A percentile compares a stretch with the other conserved stretches of the same genome.
Conservation (phyloP, 2,329 filamentous ascomycete genomes). For the Pleoardoris graminearum region DNA sequence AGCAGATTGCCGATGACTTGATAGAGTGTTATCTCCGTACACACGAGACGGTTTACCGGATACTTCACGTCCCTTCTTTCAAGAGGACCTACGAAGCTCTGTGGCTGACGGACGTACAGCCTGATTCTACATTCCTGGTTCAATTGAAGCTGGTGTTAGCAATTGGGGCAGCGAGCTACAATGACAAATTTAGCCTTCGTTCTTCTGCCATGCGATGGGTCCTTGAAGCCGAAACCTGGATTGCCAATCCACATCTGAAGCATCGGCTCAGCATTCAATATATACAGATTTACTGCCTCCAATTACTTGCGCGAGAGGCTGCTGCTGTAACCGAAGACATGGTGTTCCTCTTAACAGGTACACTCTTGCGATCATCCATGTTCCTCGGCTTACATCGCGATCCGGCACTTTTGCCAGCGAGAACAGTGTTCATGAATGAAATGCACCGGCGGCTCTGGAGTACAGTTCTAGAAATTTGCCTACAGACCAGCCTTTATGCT, state of each 20-base stretch:
- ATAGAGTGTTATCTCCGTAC: conserved; percentile 56
- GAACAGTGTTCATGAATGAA: conserved; percentile 26
- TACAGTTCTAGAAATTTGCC: conserved; percentile 42
- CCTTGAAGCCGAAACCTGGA: conserved; percentile 60
- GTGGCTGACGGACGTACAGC: conserved; percentile 46
- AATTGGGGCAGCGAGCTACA: conserved; percentile 57
- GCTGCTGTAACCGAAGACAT: conserved; percentile 41
- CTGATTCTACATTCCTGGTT: conserved; percentile 55
- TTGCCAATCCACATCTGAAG: conserved; percentile 59
- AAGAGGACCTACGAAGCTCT: conserved; percentile 54
- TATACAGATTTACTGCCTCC: conserved; percentile 52
- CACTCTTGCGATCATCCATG: conserved; percentile 45
- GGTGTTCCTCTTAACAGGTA: conserved; percentile 46
- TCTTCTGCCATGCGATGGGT: conserved; percentile 59
- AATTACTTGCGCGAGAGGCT: conserved; percentile 45
- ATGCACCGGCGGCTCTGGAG: conserved; percentile 41
- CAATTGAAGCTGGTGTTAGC: conserved; percentile 63
- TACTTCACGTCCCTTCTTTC: conserved; percentile 59
- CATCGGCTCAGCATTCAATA: conserved; percentile 53
- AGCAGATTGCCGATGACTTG: conserved; percentile 52
- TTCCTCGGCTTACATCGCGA: conserved; percentile 49
- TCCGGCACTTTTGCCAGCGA: conserved; percentile 36
- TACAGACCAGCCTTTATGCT: conserved; percentile 44
- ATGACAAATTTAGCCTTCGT: conserved; percentile 56
- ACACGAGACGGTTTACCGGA: conserved; percentile 53